phyloP scores from a whole-genome alignment of 345 rosid species.

The Conringia planisiliqua region DNA sequence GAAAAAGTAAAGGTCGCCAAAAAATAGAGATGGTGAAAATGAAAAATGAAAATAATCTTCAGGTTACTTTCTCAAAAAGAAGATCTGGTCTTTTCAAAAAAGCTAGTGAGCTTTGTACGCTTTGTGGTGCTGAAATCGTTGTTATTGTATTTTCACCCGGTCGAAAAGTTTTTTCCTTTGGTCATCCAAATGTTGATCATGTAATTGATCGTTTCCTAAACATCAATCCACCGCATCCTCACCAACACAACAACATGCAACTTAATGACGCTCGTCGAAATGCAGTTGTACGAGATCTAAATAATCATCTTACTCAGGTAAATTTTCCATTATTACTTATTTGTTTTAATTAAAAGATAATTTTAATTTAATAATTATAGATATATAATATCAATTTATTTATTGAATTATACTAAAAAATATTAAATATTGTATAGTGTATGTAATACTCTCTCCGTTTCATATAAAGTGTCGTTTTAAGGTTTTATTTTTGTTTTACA shows the following conservation, averaged over 20 bases:
- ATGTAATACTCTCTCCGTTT: too few relatives aligned
- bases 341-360: neutral
- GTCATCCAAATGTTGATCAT: slow-evolving; percentile 48
- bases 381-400: neutral
- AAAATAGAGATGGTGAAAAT: slow-evolving; percentile 28
- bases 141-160: slow-evolving; percentile 27
- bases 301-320: slow-evolving; percentile 43
- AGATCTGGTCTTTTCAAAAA: slow-evolving; percentile 31
- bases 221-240: neutral
- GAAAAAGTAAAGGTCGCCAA: slow-evolving; percentile 30
- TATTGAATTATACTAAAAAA: neutral
- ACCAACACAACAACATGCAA: neutral
- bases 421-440: neutral
- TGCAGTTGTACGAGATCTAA: slow-evolving; percentile 44
- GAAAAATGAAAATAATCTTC: slow-evolving; percentile 20
- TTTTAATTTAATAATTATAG: neutral
- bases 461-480: too few relatives aligned
- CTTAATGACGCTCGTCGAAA: slow-evolving; percentile 40
- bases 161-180: slow-evolving; percentile 52
- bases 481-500: too few relatives aligned
- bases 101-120: slow-evolving; percentile 25
- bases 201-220: slow-evolving; percentile 35
- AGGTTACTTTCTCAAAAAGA: slow-evolving; percentile 29
- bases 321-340: neutral
- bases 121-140: slow-evolving; percentile 16